Evolutionary conservation across 2,329 filamentous ascomycete species (phyloP), one percentile per base, ranked within the genome.

Genomic region (Trichoderma oligosporum): DNA sequence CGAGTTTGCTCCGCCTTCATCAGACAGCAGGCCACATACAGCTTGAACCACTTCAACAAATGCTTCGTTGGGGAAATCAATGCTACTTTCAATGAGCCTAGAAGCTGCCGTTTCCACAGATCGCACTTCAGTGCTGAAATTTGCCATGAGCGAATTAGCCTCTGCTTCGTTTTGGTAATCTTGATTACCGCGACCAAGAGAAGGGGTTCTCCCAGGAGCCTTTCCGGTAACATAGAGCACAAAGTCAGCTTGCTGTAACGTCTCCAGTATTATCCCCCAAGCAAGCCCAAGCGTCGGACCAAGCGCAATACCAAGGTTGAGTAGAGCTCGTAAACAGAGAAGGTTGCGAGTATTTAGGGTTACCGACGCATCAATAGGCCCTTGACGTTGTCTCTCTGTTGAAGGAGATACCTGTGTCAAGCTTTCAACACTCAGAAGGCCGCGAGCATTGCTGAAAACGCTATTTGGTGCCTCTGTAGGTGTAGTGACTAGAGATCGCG

Each of bases 271-370:
- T 58, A 99, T 97, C 1, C 85, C 86, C 89, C 95, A 99, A 1
- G 93, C 89, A 12, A 82, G 79, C 33, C 88, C 86, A 1, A 99
- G 78, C 0, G 91, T 96, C 3, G 94, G 91, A 0, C 94, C 94
- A 1, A 99, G 75, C 2, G 94, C 94, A 66, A 97, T 99, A 2
- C 94, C 94, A 3, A 99, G 75, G 64, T 99, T 99, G n/a, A 99
- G 76, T 14, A 99, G 78, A 27, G 94, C 94, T 66, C 95, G 81
- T 41, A 99, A 76, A 65, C 94, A 99, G 1, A 97, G 77, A 4
- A 99, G 76, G 67, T 99, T 97, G 7, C 94, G 83, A 2, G 91
- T 93, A 62, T 91, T 96, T 7, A 97, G 77, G 3, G 84, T 82
- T 55, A 78, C 76, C 0, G 71, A 58, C 25, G 73, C 65, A 71